Conservation (phyloP, 805 yeast species). For the Diddensiella transvaalensis region DNA sequence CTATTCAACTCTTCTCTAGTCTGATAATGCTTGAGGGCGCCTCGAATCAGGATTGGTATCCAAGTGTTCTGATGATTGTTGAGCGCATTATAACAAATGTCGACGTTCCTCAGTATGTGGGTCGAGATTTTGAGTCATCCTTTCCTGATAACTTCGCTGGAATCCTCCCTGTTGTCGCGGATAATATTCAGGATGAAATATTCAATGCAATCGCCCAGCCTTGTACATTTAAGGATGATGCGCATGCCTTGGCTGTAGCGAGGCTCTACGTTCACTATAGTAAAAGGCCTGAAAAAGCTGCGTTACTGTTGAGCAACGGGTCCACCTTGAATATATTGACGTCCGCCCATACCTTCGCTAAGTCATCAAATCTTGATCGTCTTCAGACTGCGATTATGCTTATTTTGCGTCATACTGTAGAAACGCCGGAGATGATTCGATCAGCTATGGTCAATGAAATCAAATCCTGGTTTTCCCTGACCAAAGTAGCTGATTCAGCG, state of each 20-base stretch:
- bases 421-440: slow-evolving; percentile 49
- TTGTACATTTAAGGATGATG: slow-evolving; percentile 40
- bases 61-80: slow-evolving; percentile 51
- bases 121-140: slow-evolving; percentile 26
- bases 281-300: slow-evolving; percentile 40
- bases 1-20: slow-evolving; percentile 17
- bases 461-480: slow-evolving; percentile 37
- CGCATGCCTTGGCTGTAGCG: slow-evolving; percentile 52
- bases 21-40: slow-evolving; percentile 18
- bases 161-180: slow-evolving; percentile 24
- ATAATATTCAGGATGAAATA: slow-evolving; percentile 32
- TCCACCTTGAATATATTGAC: slow-evolving; percentile 47
- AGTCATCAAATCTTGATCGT: slow-evolving; percentile 38
- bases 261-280: slow-evolving; percentile 54
- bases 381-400: slow-evolving; percentile 49
- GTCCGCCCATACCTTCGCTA: slow-evolving; percentile 37
- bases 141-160: slow-evolving; percentile 9
- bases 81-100: slow-evolving; percentile 53
- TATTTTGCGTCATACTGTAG: slow-evolving; percentile 67
- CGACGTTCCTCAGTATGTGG: slow-evolving; percentile 46
- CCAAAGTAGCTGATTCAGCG: slow-evolving; percentile 21
- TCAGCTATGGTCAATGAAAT: slow-evolving; percentile 51
- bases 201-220: slow-evolving; percentile 44
- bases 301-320: slow-evolving; percentile 44
- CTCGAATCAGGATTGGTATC: slow-evolving; percentile 47